Percentiles rank a stretch among this genome's conserved stretches.
phyloP scores from a whole-genome alignment of 208 protist species.

The Leishmania lainsoni region DNA sequence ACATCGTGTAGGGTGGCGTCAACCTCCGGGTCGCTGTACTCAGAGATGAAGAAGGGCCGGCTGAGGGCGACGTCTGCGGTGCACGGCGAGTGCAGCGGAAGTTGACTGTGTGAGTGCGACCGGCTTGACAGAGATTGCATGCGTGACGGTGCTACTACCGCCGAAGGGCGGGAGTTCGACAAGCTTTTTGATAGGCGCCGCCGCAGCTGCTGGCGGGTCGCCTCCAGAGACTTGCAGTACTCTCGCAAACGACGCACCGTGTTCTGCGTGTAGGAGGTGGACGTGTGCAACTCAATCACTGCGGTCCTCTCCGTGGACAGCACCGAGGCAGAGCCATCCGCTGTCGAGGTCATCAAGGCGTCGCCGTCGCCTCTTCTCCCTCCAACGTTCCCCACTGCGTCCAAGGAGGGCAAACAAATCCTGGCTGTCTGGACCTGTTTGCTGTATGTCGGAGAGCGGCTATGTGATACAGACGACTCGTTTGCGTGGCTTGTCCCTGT shows the following conservation, averaged over 20 bases:
- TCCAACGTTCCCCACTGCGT: constrained; percentile 5
- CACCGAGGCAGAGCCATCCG: constrained; percentile 3
- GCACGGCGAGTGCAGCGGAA: neutral
- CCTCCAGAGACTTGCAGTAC: constrained; percentile 43
- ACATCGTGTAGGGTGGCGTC: constrained; percentile 49
- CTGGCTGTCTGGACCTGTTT: constrained; percentile 38
- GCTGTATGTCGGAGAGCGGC: constrained; percentile 19
- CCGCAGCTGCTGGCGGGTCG: constrained; percentile 35
- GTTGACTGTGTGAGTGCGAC: constrained; percentile 2
- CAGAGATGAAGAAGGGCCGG: constrained; percentile 35
- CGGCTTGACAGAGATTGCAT: neutral
- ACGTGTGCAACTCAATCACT: constrained; percentile 56
- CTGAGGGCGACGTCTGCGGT: constrained; percentile 6
- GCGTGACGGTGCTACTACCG: neutral
- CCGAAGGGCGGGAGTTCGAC: neutral
- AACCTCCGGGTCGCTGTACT: constrained; percentile 45
- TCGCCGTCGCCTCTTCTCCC: neutral
- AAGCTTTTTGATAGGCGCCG: neutral
- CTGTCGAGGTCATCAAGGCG: constrained; percentile 4
- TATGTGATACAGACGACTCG: neutral
- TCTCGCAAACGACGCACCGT: constrained; percentile 42
- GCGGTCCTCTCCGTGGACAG: constrained; percentile 27
- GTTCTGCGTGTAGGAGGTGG: constrained; percentile 28
- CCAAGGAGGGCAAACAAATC: constrained; percentile 10
- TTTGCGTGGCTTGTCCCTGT: neutral